Evolutionary conservation across 2,329 filamentous ascomycete genomes (phyloP).

Genomic region (Emydomyces testavorans): DNA sequence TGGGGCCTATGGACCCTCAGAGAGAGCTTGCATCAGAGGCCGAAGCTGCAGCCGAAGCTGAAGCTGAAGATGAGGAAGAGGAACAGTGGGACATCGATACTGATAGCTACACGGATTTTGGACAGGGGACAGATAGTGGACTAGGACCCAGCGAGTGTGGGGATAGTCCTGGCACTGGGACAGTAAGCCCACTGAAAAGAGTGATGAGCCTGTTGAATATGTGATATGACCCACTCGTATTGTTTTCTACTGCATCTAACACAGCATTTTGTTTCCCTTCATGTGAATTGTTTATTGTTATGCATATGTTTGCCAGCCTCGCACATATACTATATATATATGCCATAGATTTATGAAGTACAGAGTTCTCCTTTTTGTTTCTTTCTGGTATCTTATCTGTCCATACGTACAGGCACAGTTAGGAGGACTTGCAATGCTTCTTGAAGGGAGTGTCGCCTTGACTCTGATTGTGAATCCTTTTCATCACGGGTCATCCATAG

Average conservation of each 20-base stretch:
- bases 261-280: too few species aligned
- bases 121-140: conserved; percentile 35
- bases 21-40: conserved; percentile 2
- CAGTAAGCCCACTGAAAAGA: conserved; percentile 55
- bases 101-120: conserved; percentile 39
- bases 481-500: too few species aligned
- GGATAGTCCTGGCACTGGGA: conserved; percentile 42
- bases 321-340: too few species aligned
- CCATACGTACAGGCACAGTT: too few species aligned
- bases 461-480: too few species aligned
- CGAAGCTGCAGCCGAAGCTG: conserved; percentile 19
- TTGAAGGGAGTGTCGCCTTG: too few species aligned
- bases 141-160: conserved; percentile 56
- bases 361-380: too few species aligned
- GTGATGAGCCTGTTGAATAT: conserved; percentile 64
- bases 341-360: too few species aligned
- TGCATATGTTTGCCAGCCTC: too few species aligned
- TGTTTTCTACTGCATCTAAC: not conserved
- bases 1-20: not conserved
- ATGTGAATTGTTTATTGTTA: too few species aligned
- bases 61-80: conserved; percentile 43
- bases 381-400: too few species aligned
- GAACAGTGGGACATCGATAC: conserved; percentile 92
- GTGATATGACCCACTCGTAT: conserved; percentile 24
- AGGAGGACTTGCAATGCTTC: too few species aligned